Conservation (phyloP, 805 yeast genomes). For the Candida orba region DNA sequence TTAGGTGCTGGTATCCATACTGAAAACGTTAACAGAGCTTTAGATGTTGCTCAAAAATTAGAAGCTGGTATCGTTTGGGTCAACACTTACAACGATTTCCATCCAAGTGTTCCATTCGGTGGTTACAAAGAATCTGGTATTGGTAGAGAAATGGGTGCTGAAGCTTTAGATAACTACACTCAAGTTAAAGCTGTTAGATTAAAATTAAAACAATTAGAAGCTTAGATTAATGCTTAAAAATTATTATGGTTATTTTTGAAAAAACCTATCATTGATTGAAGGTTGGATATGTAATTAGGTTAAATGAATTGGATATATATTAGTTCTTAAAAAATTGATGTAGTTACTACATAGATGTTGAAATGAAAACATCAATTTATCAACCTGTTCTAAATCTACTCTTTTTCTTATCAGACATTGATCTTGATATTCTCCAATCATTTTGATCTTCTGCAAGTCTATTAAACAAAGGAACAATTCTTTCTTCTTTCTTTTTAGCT, state of each 20-base stretch:
- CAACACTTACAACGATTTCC: constrained; percentile 75
- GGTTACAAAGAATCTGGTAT: constrained; percentile 76
- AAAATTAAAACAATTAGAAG: constrained; percentile 19
- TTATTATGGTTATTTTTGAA: neutral
- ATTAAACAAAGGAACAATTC: constrained; percentile 10
- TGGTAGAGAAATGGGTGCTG: constrained; percentile 83
- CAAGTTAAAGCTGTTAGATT: constrained; percentile 71
- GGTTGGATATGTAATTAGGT: constrained; percentile 2
- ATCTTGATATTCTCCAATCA: constrained; percentile 8
- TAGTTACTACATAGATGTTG: neutral
- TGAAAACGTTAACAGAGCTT: constrained; percentile 50
- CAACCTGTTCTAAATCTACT: constrained; percentile 5
- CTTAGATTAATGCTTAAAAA: constrained; percentile 1
- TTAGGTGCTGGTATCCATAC: constrained; percentile 81
- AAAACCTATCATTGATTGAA: constrained; percentile 6
- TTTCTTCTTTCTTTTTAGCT: constrained; percentile 11
- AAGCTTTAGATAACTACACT: constrained; percentile 69
- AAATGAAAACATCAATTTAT: neutral
- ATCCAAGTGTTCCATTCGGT: constrained; percentile 72
- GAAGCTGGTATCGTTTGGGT: constrained; percentile 77
- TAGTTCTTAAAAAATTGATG: neutral
- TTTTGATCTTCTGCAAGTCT: constrained; percentile 7
- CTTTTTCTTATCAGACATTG: constrained; percentile 5
- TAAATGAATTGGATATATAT: neutral
- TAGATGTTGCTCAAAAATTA: constrained; percentile 54